Evolutionary conservation across 768 basidiomycete genomes (phyloP).

Genomic region (Tulasnella sp.): DNA sequence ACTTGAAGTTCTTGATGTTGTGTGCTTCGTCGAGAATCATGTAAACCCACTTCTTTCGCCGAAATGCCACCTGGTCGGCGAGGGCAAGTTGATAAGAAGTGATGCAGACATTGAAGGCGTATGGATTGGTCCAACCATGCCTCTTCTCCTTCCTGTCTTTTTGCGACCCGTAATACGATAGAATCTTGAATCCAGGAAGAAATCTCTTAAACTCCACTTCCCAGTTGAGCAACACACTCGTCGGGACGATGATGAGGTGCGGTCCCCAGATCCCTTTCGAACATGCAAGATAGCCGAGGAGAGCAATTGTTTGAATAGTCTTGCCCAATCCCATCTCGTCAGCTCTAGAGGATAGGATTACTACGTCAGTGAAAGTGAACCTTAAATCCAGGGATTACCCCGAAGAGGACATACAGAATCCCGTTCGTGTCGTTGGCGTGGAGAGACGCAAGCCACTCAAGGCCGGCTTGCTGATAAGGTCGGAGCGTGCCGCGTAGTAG

Average conservation of each 20-base stretch:
- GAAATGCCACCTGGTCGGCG: slow-evolving; percentile 83
- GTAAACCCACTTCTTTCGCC: slow-evolving; percentile 90
- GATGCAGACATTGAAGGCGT: slow-evolving; percentile 89
- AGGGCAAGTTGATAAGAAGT: slow-evolving; percentile 92
- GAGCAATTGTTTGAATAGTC: slow-evolving; percentile 36
- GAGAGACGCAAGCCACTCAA: slow-evolving; percentile 39
- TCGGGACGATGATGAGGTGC: slow-evolving; percentile 36
- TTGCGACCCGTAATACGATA: slow-evolving; percentile 43
- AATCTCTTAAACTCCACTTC: slow-evolving; percentile 40
- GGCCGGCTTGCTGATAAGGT: slow-evolving; percentile 39
- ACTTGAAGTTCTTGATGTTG: slow-evolving; percentile 96
- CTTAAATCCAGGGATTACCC: neutral
- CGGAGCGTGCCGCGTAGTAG: slow-evolving; percentile 37
- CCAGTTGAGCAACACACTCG: slow-evolving; percentile 37
- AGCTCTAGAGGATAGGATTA: slow-evolving; percentile 35
- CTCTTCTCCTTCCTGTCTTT: slow-evolving; percentile 86
- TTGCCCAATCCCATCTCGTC: slow-evolving; percentile 94
- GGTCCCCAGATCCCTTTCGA: slow-evolving; percentile 36
- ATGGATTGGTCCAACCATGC: slow-evolving; percentile 83
- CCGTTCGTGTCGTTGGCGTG: slow-evolving; percentile 38
- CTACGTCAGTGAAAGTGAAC: neutral
- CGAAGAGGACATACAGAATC: slow-evolving; percentile 25
- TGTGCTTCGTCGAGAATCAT: slow-evolving; percentile 95
- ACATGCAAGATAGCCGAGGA: slow-evolving; percentile 35
- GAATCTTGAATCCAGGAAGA: slow-evolving; percentile 34